phyloP scores from a whole-genome alignment of 257 asterid species.

The Cordia subcordata region DNA sequence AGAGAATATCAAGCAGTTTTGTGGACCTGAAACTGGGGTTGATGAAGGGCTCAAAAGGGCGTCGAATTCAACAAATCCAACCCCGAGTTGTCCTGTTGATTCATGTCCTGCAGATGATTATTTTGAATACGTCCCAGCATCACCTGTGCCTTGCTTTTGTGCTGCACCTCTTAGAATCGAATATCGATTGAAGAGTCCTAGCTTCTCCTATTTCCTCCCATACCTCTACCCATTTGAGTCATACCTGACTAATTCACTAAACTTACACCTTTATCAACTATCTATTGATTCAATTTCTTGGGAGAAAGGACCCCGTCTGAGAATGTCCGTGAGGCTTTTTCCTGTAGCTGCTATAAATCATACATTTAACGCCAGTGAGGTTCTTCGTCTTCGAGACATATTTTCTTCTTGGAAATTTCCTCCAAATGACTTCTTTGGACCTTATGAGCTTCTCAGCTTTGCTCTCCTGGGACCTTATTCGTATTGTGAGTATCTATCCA shows the following conservation, averaged over 20 bases:
- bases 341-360: conserved; percentile 21
- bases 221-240: conserved; percentile 23
- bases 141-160: conserved; percentile 44
- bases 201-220: conserved; percentile 40
- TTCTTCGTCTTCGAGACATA: conserved; percentile 24
- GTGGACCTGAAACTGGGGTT: conserved; percentile 13
- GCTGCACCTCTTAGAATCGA: conserved; percentile 48
- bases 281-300: conserved; percentile 30
- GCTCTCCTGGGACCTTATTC: conserved; percentile 45
- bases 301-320: conserved; percentile 49
- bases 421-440: conserved; percentile 39
- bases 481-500: conserved; percentile 21
- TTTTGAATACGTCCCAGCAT: conserved; percentile 33
- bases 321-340: conserved; percentile 42
- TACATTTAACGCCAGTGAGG: conserved; percentile 34
- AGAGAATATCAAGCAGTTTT: conserved; percentile 25
- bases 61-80: conserved; percentile 18
- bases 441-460: conserved; percentile 51
- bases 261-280: conserved; percentile 31
- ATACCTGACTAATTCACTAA: conserved; percentile 30
- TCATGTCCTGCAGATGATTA: conserved; percentile 37
- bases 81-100: conserved; percentile 22
- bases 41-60: conserved; percentile 15
- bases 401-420: conserved; percentile 34
- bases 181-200: conserved; percentile 47